These are phyloP conservation scores for Populus hybrid DNA, from an alignment of 441 rosid species.

Conservation along the genomic window DNA sequence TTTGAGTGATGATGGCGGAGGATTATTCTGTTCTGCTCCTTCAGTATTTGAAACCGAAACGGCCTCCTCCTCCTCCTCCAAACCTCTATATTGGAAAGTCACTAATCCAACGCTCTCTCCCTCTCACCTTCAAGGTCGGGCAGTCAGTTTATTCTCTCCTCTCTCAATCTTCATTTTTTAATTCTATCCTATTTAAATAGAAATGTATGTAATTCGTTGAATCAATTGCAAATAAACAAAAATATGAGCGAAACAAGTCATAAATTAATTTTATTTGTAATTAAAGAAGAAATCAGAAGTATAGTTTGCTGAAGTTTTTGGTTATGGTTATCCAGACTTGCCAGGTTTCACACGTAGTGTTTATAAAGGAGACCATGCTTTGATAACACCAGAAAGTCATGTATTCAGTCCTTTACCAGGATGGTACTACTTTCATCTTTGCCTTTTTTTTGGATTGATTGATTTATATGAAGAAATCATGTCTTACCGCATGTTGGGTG, in stretches of 20 bases:
- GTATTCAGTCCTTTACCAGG: slow-evolving; percentile 82
- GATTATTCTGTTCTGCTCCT: slow-evolving; percentile 58
- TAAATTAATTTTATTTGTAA: too few species aligned
- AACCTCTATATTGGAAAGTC: slow-evolving; percentile 77
- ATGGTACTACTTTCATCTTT: slow-evolving; percentile 47
- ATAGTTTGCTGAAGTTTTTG: too few species aligned
- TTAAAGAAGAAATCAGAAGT: too few species aligned
- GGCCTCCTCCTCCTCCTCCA: slow-evolving; percentile 20
- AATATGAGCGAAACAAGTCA: not conserved
- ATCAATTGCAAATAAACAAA: too few species aligned
- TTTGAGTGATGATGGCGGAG: slow-evolving; percentile 41
- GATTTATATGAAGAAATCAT: not conserved
- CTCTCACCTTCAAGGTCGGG: slow-evolving; percentile 63
- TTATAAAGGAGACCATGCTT: slow-evolving; percentile 72
- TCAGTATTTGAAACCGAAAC: slow-evolving; percentile 32
- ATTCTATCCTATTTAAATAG: too few species aligned
- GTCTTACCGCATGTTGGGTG: not conserved
- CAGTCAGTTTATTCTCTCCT: too few species aligned
- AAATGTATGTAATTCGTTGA: too few species aligned
- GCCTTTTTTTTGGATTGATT: not conserved
- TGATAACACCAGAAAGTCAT: slow-evolving; percentile 88
- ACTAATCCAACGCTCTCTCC: slow-evolving; percentile 91
- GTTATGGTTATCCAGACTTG: slow-evolving; percentile 43
- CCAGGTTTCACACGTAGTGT: slow-evolving; percentile 90
- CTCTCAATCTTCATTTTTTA: too few species aligned